Evolutionary conservation across 2,329 filamentous ascomycete species (phyloP), one percentile per base, ranked within the genome.

Genomic region (Parastagonospora nodorum): DNA sequence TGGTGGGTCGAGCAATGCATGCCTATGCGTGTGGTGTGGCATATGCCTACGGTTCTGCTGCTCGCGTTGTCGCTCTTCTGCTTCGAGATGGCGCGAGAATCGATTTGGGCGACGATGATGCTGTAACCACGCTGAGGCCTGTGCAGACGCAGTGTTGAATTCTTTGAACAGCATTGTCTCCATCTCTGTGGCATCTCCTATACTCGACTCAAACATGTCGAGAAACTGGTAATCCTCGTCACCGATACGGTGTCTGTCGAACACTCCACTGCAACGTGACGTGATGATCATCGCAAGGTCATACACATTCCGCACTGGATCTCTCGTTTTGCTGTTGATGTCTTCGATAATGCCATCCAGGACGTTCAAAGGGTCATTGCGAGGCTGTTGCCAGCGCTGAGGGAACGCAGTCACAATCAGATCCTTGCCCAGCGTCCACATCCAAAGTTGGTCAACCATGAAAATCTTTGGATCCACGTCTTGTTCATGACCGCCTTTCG

Each of bases 381-480:
- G 81, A 0, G 83, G 83, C 63, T 86, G 83, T 29, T 81, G 75
- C 82, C 82, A 85, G 5, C 82, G 74, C 54, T 84, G 79, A 2
- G 82, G 82, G 49, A 85, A 85, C 45, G 80, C 79, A 0, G 82
- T 84, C 9, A 88, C 78, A 14, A 88, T 79, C 12, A 87, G 71
- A 50, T 86, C 84, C 65, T 75, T 75, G 9, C 81, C 74, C 1
- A 88, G 63, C 2, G 86, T 77, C 82, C 84, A 87, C 64, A 88
- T 80, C 85, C 85, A 88, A 1, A 88, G 73, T 58, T 88, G 85
- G 63, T 88, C 85, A 0, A 88, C 85, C 84, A 87, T 87, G 65
- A 86, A 86, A 2, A 87, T 80, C 53, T 86, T 86, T 1, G 78
- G 77, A 48, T 84, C 81, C 2, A 70, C 72, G 67, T 64, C 63